phyloP scores from a whole-genome alignment of 2,329 filamentous ascomycete species.

The Neofusicoccum sp. region DNA sequence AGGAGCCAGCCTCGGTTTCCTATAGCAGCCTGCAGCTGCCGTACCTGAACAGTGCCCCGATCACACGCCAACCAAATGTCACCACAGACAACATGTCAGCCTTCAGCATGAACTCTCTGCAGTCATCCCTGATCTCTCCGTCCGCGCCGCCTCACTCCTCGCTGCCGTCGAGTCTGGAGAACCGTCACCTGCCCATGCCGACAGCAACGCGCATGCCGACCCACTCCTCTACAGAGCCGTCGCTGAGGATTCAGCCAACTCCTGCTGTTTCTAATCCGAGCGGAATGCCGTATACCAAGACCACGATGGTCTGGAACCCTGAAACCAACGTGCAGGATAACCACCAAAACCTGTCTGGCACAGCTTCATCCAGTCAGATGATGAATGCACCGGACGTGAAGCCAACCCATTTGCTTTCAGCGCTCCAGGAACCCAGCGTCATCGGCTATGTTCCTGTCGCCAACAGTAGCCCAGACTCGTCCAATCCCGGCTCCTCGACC shows the following conservation, averaged over 20 bases:
- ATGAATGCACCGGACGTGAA: not conserved
- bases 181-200: slow-evolving; percentile 17
- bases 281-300: slow-evolving; percentile 27
- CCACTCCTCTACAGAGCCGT: not conserved
- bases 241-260: slow-evolving; percentile 3
- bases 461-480: slow-evolving; percentile 8
- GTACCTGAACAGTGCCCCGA: slow-evolving; percentile 10
- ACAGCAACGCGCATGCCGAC: slow-evolving; percentile 14
- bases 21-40: slow-evolving; percentile 13
- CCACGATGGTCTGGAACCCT: slow-evolving; percentile 29
- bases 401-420: not conserved
- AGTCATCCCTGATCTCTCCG: slow-evolving; percentile 7
- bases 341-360: not conserved
- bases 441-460: slow-evolving; percentile 3
- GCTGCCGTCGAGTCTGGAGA: not conserved
- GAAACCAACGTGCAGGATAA: slow-evolving; percentile 14
- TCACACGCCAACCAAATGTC: not conserved
- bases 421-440: not conserved
- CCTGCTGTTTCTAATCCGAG: not conserved
- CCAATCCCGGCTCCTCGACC: slow-evolving; percentile 7
- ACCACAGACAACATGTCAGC: slow-evolving; percentile 20
- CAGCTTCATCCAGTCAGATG: not conserved
- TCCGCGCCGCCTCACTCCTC: not conserved
- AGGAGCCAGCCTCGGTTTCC: slow-evolving; percentile 1
- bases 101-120: slow-evolving; percentile 21